These are phyloP conservation scores for Colletotrichum sp. DNA, from an alignment of 2,329 filamentous ascomycete genomes.

Conservation along the genomic window DNA sequence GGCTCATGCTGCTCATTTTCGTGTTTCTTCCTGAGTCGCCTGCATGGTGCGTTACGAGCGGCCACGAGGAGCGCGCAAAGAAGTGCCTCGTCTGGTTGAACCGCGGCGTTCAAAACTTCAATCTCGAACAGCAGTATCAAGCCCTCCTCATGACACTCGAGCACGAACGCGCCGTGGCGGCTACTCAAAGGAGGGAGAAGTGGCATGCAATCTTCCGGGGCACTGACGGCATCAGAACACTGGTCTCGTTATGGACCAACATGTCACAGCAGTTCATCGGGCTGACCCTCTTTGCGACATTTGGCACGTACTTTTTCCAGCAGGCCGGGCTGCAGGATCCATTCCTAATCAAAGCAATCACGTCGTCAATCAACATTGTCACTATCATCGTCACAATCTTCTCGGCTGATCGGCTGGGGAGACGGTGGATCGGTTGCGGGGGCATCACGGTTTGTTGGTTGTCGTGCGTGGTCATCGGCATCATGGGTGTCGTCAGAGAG, in stretches of 20 bases:
- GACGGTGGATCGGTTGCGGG: conserved; percentile 18
- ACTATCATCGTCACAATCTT: conserved; percentile 22
- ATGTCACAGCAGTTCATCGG: conserved; percentile 25
- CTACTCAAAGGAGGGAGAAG: conserved; percentile 25
- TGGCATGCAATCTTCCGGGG: conserved; percentile 33
- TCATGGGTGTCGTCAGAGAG: conserved; percentile 1
- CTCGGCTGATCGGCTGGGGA: conserved; percentile 18
- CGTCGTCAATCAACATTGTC: conserved; percentile 21
- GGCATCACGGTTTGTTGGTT: conserved; percentile 17
- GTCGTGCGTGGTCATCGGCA: conserved; percentile 15
- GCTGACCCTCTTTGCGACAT: conserved; percentile 24
- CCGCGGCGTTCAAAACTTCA: conserved; percentile 26
- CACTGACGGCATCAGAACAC: conserved; percentile 21
- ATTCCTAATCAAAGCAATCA: conserved; percentile 26
- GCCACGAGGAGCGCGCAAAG: conserved; percentile 20
- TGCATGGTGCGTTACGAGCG: conserved; percentile 35
- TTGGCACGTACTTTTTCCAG: conserved; percentile 36
- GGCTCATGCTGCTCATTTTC: conserved; percentile 41
- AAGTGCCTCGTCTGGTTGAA: conserved; percentile 19
- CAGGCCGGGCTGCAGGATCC: conserved; percentile 31
- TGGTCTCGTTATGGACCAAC: conserved; percentile 30
- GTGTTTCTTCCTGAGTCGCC: conserved; percentile 41
- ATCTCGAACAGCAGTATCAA: conserved; percentile 29
- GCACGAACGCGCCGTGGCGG: conserved; percentile 27
- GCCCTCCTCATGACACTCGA: conserved; percentile 24